Conservation (phyloP, 129 eudicot genomes). For the Silybum marianum region DNA sequence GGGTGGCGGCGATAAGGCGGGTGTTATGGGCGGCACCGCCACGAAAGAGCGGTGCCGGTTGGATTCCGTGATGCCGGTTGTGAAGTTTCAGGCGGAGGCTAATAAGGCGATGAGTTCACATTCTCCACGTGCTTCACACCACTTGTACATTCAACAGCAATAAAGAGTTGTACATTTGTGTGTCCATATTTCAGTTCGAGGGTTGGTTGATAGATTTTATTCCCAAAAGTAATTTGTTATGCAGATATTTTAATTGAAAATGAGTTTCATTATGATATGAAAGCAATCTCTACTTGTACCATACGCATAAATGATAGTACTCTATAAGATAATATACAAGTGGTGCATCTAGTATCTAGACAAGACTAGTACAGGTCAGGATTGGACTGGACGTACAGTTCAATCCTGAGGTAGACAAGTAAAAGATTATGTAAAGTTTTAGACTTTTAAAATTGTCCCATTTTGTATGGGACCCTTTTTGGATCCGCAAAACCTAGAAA, state of each 20-base stretch:
- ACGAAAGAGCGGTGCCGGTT: constrained; percentile 33
- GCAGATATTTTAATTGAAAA: constrained; percentile 20
- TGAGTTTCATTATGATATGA: constrained; percentile 2
- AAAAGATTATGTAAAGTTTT: not conserved
- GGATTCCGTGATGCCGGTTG: constrained; percentile 39
- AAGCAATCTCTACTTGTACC: constrained; percentile 7
- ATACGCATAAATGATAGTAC: not conserved
- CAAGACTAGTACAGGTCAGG: no score
- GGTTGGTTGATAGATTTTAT: constrained; percentile 26
- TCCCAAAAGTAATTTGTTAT: constrained; percentile 17
- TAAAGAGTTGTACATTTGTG: constrained; percentile 30
- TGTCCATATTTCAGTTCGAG: constrained; percentile 10
- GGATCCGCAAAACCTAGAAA: no score
- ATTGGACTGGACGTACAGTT: no score
- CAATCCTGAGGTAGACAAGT: no score
- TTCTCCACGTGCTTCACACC: constrained; percentile 44
- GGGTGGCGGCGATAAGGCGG: constrained; percentile 17
- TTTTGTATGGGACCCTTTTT: no score
- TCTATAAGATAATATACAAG: no score
- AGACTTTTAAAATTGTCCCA: no score
- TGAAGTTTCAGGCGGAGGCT: constrained; percentile 57
- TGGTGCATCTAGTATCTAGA: no score
- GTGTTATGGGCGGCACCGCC: constrained; percentile 16
- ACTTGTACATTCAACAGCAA: constrained; percentile 53
- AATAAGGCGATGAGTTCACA: constrained; percentile 46